Evolutionary conservation across 305 asterid genomes (phyloP), one percentile per base, ranked within the genome.

Genomic region (Solanum hybrid): DNA sequence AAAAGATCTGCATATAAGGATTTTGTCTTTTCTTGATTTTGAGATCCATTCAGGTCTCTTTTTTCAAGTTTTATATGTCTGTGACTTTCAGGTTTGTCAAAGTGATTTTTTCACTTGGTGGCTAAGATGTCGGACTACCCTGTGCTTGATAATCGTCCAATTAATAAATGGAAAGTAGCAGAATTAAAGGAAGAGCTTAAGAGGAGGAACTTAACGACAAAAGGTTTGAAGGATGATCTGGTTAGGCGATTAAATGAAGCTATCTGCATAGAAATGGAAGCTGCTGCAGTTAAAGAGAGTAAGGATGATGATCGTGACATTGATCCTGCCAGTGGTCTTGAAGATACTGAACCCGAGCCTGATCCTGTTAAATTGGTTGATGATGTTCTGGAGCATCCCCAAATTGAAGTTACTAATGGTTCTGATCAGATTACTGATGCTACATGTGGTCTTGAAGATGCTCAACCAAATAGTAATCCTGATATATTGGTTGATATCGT

Each of bases 151-250:
- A 88, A 94, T 89, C 93, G 94, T 33, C 86, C 99, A 46, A 95
- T 97, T 88, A 96, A 96, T 89, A 97, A 97, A 90, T 97, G 98
- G 98, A 97, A 92, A 93, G 99, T 97, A 87, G 93, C 95, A 42
- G 98, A 97, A 92, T 90, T 97, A 90, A 96, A 88, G 95, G 98
- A 97, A 92, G 99, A 97, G 93, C 99, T 97, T 87, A 97, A 95
- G 95, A 96, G 79, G 89, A 95, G 99, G 82, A 94, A 89, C 78
- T 91, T 96, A 93, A 67, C 93, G 26, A 92, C 93, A 85, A 92
- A 91, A 89, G 99, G 99, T 80, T 90, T 97, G 95, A 97, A 97
- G 93, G 98, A 95, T 89, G 98, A 96, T 73, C 90, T 97, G 34
- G 93, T 97, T 80, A 96, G 91, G 89, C 96, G 98, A 40, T 89